Base-by-base conservation (phyloP, 2,329 filamentous ascomycete species). In the Verticillium tricorpus region DNA sequence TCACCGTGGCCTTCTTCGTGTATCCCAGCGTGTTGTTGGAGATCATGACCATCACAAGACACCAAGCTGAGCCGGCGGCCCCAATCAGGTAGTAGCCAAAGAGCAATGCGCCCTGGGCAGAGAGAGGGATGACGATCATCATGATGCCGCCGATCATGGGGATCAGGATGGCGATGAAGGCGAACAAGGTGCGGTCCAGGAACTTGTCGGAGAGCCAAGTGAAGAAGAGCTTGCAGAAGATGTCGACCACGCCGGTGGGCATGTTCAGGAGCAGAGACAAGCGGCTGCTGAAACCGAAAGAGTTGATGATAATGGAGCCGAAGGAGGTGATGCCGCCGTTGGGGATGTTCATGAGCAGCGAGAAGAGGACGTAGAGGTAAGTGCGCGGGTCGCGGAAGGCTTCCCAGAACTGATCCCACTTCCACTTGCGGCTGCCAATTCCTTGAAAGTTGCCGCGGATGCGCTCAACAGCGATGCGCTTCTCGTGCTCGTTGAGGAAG, bases 391-490 rank as follows among this genome's bases (percentile, higher is more conserved):
- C 82, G 0, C 78, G 61, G 3, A 78, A 66, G 0, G 76, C 72
- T 63, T 85, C 81, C 17, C 82, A 78, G 1, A 89, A 77, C 65
- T 95, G 91, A 22, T 83, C 80, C 76, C 82, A 79, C 65, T 89
- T 89, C 74, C 89, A 90, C 64, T 89, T 82, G 65, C 87, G 86
- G 64, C 86, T 89, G 1, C 88, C 89, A 17, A 90, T 87, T 0
- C 91, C 91, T 63, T 91, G 91, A 70, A 92, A 86, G 67, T 94
- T 94, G 25, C 85, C 80, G 0, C 90, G 81, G 5, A 94, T 85
- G 0, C 91, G 82, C 65, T 92, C 90, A 28, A 93, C 78, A 0
- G 88, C 89, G 50, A 92, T 80, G 0, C 86, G 71, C 14, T 86
- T 85, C 66, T 94, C 90, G 56, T 85, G 80, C 59, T 88, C 82